A percentile compares a stretch with the other conserved stretches of the same genome.
phyloP scores from a whole-genome alignment of 805 yeast species.

The Candida ulmi region DNA sequence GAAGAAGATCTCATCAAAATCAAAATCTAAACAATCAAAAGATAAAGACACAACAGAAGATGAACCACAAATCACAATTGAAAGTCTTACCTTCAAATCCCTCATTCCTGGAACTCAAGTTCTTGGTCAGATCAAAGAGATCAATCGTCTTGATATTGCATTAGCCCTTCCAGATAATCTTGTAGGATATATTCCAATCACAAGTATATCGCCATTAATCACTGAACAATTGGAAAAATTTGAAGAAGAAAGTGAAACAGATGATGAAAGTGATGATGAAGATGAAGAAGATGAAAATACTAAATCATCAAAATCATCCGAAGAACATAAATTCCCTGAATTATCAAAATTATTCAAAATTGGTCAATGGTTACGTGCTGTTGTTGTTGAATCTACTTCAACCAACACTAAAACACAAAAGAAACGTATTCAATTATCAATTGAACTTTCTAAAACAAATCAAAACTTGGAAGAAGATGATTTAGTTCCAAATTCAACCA shows the following conservation, averaged over 20 bases:
- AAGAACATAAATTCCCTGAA: constrained; percentile 46
- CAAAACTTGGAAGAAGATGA: constrained; percentile 57
- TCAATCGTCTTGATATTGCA: constrained; percentile 58
- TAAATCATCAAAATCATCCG: constrained; percentile 25
- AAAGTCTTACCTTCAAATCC: constrained; percentile 55
- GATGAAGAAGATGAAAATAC: constrained; percentile 33
- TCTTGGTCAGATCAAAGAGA: constrained; percentile 66
- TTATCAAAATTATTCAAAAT: constrained; percentile 47
- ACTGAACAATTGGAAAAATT: constrained; percentile 50
- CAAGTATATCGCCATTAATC: constrained; percentile 62
- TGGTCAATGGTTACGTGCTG: constrained; percentile 87
- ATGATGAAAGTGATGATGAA: constrained; percentile 36
- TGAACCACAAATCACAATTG: constrained; percentile 41
- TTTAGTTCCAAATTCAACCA: constrained; percentile 48
- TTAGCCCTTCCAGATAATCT: constrained; percentile 77
- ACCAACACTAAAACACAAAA: constrained; percentile 34
- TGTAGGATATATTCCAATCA: constrained; percentile 71
- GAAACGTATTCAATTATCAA: constrained; percentile 62
- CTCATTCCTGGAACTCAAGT: constrained; percentile 68
- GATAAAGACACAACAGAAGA: constrained; percentile 18
- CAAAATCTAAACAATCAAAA: constrained; percentile 24
- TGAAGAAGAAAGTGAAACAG: constrained; percentile 39
- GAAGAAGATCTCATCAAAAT: constrained; percentile 25
- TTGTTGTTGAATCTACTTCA: constrained; percentile 52
- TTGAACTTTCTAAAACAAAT: constrained; percentile 74